Base-by-base conservation (phyloP, 192 early-diverging fungal genomes). In the Coemansia sp. region DNA sequence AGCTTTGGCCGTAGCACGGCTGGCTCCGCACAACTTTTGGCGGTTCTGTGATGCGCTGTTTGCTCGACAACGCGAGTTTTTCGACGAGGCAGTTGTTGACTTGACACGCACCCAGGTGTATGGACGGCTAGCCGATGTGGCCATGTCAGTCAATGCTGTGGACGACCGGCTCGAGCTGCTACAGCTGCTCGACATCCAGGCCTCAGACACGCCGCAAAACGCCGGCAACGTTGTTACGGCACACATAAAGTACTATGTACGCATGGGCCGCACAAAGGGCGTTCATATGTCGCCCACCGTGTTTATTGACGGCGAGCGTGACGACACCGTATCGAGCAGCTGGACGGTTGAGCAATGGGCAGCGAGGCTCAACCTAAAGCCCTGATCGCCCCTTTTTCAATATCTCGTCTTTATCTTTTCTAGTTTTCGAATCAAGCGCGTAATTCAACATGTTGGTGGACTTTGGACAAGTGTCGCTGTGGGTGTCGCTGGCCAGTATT, bases 261-360 rank as follows among this genome's bases (percentile, higher is more conserved):
- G 75, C 49, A 41, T 90, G 1, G 87, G 81, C 2, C 86, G 92
- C 55, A 87, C 90, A 38, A 85, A 84, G 51, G 87, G 87, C 2
- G 88, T 93, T 66, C 92, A 93, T 66, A 87, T 91, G 32, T 86
- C 84, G 49, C 92, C 92, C 2, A 91, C 92, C 3, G 87, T 89
- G 2, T 60, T 91, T 2, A 83, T 84, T 60, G 88, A 93, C 64
- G 89, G 91, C 1, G 35, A 86, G 17, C 67, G 79, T 32, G 87
- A 91, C 59, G 84, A 87, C 58, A 48, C 55, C n/a, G 83, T 91
- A 2, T 88, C 86, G 14, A 88, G 86, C 62, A 72, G 86, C 2
- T 93, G 92, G 92, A 69, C 71, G 0, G 64, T 89, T 23, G 83
- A 87, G 1, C 77, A 89, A 65, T 93, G 88, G 87, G 65, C 83